Conservation (phyloP, 176 grass and related monocot genomes). For the Tuctoria greenei region DNA sequence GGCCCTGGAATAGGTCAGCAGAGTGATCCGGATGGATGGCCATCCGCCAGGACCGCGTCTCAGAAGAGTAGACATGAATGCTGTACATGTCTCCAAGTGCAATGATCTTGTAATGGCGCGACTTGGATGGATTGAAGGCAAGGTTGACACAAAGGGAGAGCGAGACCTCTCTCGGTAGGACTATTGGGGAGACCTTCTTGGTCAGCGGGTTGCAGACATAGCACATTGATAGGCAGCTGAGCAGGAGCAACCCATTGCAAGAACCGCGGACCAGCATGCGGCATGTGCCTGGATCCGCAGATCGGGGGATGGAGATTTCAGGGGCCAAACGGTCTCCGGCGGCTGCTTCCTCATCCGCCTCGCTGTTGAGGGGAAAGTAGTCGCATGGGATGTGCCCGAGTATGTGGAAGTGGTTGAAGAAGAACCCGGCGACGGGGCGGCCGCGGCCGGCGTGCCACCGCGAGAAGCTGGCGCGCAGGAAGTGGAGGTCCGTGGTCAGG, state of each 20-base stretch:
- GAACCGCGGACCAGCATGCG: neutral
- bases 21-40: neutral
- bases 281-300: neutral
- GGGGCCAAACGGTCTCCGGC: neutral
- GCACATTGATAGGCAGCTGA: neutral
- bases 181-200: neutral
- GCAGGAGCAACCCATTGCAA: neutral
- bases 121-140: neutral
- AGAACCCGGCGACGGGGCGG: neutral
- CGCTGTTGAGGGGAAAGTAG: neutral
- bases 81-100: neutral
- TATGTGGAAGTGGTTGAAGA: neutral
- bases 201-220: conserved; percentile 3
- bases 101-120: neutral
- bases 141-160: neutral
- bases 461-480: neutral
- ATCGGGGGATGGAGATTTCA: neutral
- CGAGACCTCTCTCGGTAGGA: neutral
- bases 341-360: neutral
- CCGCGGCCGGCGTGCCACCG: neutral
- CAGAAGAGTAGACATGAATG: neutral
- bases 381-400: neutral
- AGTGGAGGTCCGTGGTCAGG: neutral
- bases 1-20: neutral
- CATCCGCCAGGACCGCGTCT: neutral